Base-by-base conservation (phyloP, 495 filamentous ascomycete species). In the Evernia prunastri region DNA sequence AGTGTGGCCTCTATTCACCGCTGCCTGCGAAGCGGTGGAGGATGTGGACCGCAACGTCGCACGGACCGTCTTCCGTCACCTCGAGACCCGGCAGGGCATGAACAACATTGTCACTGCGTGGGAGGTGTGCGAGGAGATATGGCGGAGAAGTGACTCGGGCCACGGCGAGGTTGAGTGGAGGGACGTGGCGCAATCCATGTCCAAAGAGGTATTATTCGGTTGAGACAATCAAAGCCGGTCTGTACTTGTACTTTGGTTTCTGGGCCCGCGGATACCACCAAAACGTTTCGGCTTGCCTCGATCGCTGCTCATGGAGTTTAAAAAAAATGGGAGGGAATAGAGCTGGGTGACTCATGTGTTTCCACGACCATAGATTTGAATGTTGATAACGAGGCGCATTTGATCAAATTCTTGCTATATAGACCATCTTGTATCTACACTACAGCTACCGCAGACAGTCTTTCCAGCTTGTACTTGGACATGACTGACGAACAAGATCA, bases 1-100 rank as follows among this genome's bases (percentile, higher is more conserved):
- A 37, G 71, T 86, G 0, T 87, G 84, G 84, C 84, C 84, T 18
- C 73, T 87, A 12, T 87, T 86, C 64, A 82, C 80, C 20, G 80
- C 81, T 3, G 76, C 81, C 1, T 85, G 82, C 67, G 84, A 87
- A 69, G 83, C 83, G 1, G 68, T 77, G 15, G 66, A 72, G 31
- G 70, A 70, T 36, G 71, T 67, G 42, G 72, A 74, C 67, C 56
- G 72, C 25, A 69, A 74, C 58, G 71, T 84, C 12, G 80, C 82
- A 2, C 66, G 71, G 18, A 70, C 70, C 31, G 79, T 80, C 4
- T 86, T 85, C 63, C 68, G 65, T 1, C 79, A 78, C 40, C 74
- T 83, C 1, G 77, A 79, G 37, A 75, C 70, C 61, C 66, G 82
- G 36, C 84, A 86, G 66, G 83, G 83, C 36, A 86, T 86, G 84